A percentile compares a stretch with the other conserved stretches of the same genome.
These are phyloP conservation scores for Xerocomellus intermedius DNA, from an alignment of 768 basidiomycete species.

Conservation along the genomic window DNA sequence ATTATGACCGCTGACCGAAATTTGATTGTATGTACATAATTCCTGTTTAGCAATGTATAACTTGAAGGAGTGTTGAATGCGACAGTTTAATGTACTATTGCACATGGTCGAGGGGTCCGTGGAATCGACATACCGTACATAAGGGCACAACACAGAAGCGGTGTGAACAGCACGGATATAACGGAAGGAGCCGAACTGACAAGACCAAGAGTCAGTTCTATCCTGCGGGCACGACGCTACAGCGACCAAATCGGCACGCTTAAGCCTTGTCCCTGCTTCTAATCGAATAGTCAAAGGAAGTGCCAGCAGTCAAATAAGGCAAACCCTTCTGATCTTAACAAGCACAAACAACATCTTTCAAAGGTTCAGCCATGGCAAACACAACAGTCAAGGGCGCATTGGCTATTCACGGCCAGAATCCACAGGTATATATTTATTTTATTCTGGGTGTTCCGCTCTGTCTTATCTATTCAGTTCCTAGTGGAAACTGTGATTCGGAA, in stretches of 20 bases:
- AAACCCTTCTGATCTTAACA: conserved; percentile 22
- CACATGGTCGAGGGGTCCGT: no score
- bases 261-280: no score
- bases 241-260: no score
- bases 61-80: neutral
- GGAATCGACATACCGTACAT: no score
- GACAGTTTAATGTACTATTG: no score
- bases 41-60: neutral
- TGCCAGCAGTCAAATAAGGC: conserved; percentile 28
- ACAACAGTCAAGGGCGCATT: conserved; percentile 85
- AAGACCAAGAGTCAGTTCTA: neutral
- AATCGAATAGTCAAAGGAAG: no score
- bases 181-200: neutral
- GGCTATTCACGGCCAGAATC: conserved; percentile 96
- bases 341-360: conserved; percentile 17
- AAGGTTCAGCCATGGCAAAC: conserved; percentile 66
- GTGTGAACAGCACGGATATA: no score
- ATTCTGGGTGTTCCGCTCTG: neutral
- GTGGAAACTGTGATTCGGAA: conserved; percentile 96
- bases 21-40: neutral
- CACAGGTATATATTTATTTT: conserved; percentile 63
- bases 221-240: no score
- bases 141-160: no score
- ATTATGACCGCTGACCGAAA: neutral
- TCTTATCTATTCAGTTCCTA: conserved; percentile 59